phyloP scores from a whole-genome alignment of 176 grass and related monocot genomes.

The Aegilops speltoides region DNA sequence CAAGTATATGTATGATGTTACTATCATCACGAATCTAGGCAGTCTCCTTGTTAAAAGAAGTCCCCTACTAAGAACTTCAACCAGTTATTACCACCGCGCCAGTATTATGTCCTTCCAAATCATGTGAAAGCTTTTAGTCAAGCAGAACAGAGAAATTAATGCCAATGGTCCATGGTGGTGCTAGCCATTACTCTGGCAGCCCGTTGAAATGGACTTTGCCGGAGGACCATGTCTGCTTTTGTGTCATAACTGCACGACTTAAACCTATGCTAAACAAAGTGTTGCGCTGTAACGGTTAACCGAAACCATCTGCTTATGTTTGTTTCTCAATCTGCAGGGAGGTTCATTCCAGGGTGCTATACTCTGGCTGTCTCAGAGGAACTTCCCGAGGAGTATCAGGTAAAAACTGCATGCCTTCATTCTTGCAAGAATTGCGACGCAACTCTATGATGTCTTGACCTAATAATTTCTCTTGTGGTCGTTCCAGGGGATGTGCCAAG shows the following conservation, averaged over 20 bases:
- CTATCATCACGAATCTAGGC: neutral
- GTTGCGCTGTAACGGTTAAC: neutral
- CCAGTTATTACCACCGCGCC: neutral
- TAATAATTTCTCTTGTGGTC: neutral
- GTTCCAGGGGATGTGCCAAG: constrained; percentile 69
- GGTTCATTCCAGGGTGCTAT: constrained; percentile 95
- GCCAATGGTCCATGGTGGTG: neutral
- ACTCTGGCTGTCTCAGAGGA: constrained; percentile 92
- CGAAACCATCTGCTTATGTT: neutral
- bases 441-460: neutral
- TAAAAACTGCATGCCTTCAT: constrained; percentile 4
- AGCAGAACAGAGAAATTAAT: neutral
- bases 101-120: neutral
- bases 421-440: neutral
- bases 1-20: neutral
- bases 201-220: neutral
- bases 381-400: constrained; percentile 94
- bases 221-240: neutral
- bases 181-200: neutral
- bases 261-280: neutral
- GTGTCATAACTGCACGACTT: neutral
- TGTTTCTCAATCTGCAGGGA: constrained; percentile 47
- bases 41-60: neutral
- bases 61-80: neutral
- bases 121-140: neutral